Evolutionary conservation across 2,329 filamentous ascomycete species (phyloP), one percentile per base, ranked within the genome.

Genomic region (Aspergillus sp.): DNA sequence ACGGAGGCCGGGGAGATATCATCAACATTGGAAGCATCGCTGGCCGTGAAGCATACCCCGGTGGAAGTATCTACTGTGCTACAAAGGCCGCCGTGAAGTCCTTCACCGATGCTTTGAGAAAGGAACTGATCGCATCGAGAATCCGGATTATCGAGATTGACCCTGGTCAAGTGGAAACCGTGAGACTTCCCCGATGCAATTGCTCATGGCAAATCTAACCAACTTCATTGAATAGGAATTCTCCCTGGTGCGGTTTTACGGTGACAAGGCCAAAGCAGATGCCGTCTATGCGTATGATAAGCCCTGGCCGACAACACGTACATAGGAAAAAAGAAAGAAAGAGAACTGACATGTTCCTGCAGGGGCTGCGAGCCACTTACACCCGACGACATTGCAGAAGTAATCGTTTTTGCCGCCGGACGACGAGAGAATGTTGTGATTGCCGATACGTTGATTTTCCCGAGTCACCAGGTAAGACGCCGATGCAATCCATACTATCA

Each of bases 1-100:
- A 91, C 44, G 85, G 86, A 46, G 90, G 90, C 45, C 74, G 79
- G 35, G 91, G 91, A 57, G 93, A 97, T 64, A 90, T 98, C 64
- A 95, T 98, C 72, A 97, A 96, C 63, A 83, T 96, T 60, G 90
- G 90, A 49, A 90, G 85, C 54, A 90, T 95, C 61, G 90, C 90
- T n/a, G 90, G 89, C 28, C 79, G 90, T 36, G 90, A 95, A 57
- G 79, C 88, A 8, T 96, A 95, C 66, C 75, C 82, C 1, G 88
- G 89, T 39, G 90, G 90, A 27, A 83, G 83, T 64, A 94, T 95
- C 62, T 96, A 96, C 77, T 95, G 90, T 67, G 88, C 90, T 1
- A 90, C 87, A 47, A 96, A 96, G 71, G 88, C 90, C 13, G 90
- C 90, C 1, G 85, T 95, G 44, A 81, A 86, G 56, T 85, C 78